Percentiles rank a stretch among this genome's conserved stretches.
Evolutionary conservation across 129 eudicot genomes (phyloP).

Genomic region (Flaveria linearis): DNA sequence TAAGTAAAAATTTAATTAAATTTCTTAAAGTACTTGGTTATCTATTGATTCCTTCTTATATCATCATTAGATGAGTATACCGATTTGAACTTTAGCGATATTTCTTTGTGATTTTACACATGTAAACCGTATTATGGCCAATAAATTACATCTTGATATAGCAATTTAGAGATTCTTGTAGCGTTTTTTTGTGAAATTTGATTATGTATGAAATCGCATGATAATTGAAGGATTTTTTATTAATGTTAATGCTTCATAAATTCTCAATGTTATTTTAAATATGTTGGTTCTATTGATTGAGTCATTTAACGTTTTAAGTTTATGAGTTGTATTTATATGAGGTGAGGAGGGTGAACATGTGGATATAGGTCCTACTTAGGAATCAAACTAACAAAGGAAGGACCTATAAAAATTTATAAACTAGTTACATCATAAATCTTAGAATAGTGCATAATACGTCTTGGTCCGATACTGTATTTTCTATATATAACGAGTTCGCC

Average conservation of each 20-base stretch:
- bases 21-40: no score
- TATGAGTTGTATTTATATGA: background rate
- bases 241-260: background rate
- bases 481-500: no score
- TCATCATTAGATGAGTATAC: no score
- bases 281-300: background rate
- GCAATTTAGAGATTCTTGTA: background rate
- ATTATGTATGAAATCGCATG: background rate
- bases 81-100: no score
- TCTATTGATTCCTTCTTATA: no score
- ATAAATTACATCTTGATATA: background rate
- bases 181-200: background rate
- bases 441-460: background rate
- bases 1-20: no score
- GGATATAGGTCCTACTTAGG: constrained; percentile 13
- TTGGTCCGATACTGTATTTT: no score
- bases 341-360: background rate
- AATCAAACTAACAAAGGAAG: constrained; percentile 1
- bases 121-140: background rate
- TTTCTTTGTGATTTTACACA: background rate
- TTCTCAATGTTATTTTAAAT: background rate
- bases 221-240: background rate
- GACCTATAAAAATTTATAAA: background rate
- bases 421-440: background rate
- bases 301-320: background rate